These are phyloP conservation scores for Cairneyella variabilis DNA, from an alignment of 495 filamentous ascomycete species.

Conservation along the genomic window DNA sequence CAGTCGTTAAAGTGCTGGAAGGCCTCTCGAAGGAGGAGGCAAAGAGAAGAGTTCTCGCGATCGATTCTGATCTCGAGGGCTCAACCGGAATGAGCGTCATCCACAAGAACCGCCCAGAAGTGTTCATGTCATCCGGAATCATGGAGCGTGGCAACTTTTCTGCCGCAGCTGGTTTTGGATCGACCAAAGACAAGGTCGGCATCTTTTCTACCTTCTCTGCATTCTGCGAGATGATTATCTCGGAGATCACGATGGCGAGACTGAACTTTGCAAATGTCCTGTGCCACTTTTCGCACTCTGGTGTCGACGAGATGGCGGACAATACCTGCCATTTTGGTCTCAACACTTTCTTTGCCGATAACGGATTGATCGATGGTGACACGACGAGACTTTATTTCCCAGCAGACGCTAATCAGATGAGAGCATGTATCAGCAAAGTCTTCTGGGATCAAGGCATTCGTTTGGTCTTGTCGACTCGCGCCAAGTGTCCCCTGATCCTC, in stretches of 20 bases:
- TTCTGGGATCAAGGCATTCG: constrained; percentile 22
- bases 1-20: constrained; percentile 14
- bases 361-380: constrained; percentile 19
- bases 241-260: constrained; percentile 21
- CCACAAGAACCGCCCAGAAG: constrained; percentile 19
- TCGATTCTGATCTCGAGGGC: constrained; percentile 22
- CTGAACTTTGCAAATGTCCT: constrained; percentile 20
- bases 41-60: constrained; percentile 7
- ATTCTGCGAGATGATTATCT: constrained; percentile 22
- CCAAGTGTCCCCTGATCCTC: constrained; percentile 15
- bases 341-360: constrained; percentile 21
- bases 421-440: constrained; percentile 11
- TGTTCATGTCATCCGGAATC: constrained; percentile 20
- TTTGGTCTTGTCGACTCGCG: constrained; percentile 16
- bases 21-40: constrained; percentile 16
- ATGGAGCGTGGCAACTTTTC: constrained; percentile 25
- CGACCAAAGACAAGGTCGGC: constrained; percentile 13
- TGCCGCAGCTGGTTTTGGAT: constrained; percentile 21
- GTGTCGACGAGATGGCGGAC: constrained; percentile 22
- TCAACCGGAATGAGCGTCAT: constrained; percentile 20
- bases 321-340: constrained; percentile 23
- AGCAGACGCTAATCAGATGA: constrained; percentile 21
- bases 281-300: constrained; percentile 20
- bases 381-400: constrained; percentile 22
- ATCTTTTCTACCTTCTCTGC: constrained; percentile 24